Evolutionary conservation across 306 rosid genomes (phyloP), one percentile per base, ranked within the genome.

Genomic region (Lotus japonicus): DNA sequence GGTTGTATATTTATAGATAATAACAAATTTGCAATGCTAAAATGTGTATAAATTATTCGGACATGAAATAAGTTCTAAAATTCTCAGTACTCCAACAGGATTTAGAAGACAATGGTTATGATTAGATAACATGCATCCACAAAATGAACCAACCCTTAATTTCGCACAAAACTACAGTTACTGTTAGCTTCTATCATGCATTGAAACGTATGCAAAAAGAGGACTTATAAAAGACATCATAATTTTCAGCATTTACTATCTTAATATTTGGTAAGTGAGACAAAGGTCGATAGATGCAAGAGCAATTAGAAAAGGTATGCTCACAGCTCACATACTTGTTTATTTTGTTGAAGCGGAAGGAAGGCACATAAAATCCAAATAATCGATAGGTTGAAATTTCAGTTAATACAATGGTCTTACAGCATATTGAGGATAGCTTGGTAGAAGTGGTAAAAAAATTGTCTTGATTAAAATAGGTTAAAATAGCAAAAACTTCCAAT

Each of bases 401-500:
- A 64, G 18, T 19, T 51, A 11, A 15, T 26, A 21, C 1, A 44
- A 71, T 12, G 28, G 11, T 36, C 44, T 46, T 9, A 51, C 11
- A 33, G n/a, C 38, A 8, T 6, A 14, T 1, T 5, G 5, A 7
- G 11, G 23, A 42, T 7, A 43, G 21, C 46, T 17, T 33, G 58
- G 45, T 19, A 17, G 38, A 36, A 11, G 43, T 38, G 45, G 42
- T 50, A 35, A 7, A 50, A 55, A 21, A 55, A 6, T 17, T 19
- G 16, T 33, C 64, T 13, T 23, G n/a, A 51, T 58, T 17, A 35
- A 15, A 46, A 79, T 54, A 60, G 52, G 11, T 1, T 23, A 68
- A 46, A 45, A 62, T 31, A 16, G 59, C 19, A 67, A 16, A 77
- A 59, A 76, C 2, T 56, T 66, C 18, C 4, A 9, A 60, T 88